A percentile compares a stretch with the other conserved stretches of the same genome.
These are phyloP conservation scores for Dentipellis fragilis DNA, from an alignment of 768 basidiomycete genomes.

Conservation along the genomic window DNA sequence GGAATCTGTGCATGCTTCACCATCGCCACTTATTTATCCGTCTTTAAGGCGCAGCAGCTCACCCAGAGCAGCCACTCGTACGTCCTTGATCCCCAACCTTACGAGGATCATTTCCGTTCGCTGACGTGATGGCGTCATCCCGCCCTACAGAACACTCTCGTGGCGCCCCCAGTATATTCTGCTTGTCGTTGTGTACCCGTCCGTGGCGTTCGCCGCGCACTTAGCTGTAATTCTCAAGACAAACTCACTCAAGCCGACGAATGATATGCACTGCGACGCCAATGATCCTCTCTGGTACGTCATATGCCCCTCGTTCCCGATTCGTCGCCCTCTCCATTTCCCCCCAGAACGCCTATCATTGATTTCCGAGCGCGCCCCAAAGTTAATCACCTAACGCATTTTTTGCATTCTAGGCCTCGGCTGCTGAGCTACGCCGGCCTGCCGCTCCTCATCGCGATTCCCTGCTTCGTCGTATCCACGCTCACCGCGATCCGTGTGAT, in stretches of 20 bases:
- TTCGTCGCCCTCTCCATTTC: background rate
- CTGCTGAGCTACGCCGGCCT: conserved; percentile 54
- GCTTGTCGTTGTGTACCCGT: conserved; percentile 38
- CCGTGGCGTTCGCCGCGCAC: conserved; percentile 33
- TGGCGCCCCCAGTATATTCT: conserved; percentile 40
- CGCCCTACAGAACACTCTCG: conserved; percentile 28
- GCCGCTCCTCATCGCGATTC: conserved; percentile 40
- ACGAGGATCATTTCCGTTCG: background rate
- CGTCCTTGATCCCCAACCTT: background rate
- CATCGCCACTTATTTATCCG: conserved; percentile 13
- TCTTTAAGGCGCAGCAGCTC: conserved; percentile 9
- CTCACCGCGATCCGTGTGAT: conserved; percentile 25
- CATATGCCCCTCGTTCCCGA: background rate
- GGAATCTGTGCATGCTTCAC: conserved; percentile 18
- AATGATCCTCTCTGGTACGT: conserved; percentile 49
- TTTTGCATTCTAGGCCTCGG: conserved; percentile 36
- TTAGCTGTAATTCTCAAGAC: conserved; percentile 32
- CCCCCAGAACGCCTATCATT: background rate
- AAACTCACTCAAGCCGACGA: conserved; percentile 34
- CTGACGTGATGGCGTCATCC: background rate
- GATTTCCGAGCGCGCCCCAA: background rate
- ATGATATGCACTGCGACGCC: conserved; percentile 52
- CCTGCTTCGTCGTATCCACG: conserved; percentile 40
- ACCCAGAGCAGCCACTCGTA: conserved; percentile 6
- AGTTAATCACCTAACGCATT: background rate